Evolutionary conservation across 805 yeast species (phyloP).

Genomic region (Candida methanosorbosa): DNA sequence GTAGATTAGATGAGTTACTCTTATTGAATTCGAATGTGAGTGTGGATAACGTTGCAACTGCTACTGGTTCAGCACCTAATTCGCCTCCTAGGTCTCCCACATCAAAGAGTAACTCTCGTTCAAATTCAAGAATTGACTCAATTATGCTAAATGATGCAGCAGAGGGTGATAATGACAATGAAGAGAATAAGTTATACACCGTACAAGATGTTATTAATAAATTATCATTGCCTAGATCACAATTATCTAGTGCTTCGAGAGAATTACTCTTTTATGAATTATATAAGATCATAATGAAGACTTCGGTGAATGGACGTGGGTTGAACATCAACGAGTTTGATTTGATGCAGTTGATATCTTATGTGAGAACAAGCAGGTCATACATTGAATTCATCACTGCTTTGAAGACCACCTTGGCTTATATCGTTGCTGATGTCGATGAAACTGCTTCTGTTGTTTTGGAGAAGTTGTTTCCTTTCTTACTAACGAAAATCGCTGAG

Average conservation of each 20-base stretch:
- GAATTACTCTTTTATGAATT: slow-evolving; percentile 43
- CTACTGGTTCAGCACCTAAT: too few relatives aligned
- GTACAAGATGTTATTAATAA: slow-evolving; percentile 38
- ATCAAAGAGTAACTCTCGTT: slow-evolving; percentile 6
- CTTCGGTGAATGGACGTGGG: slow-evolving; percentile 10
- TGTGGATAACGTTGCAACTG: too few relatives aligned
- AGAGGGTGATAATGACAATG: slow-evolving; percentile 2
- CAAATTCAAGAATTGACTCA: slow-evolving; percentile 17
- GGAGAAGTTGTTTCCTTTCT: slow-evolving; percentile 20
- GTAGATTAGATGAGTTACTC: slow-evolving; percentile 13
- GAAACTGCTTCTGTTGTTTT: slow-evolving; percentile 33
- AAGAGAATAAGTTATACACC: slow-evolving; percentile 16
- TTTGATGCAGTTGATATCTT: slow-evolving; percentile 27
- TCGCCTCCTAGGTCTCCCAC: neutral
- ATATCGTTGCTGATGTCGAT: slow-evolving; percentile 40
- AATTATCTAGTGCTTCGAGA: slow-evolving; percentile 37
- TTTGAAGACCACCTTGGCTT: slow-evolving; percentile 32
- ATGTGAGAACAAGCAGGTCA: slow-evolving; percentile 18
- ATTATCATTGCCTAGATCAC: slow-evolving; percentile 31
- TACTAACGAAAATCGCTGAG: slow-evolving; percentile 11
- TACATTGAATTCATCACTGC: slow-evolving; percentile 29
- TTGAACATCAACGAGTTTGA: slow-evolving; percentile 26
- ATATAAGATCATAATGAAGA: slow-evolving; percentile 35
- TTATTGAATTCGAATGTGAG: neutral
- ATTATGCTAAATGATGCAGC: slow-evolving; percentile 9